Conservation (phyloP, 202 grass and related monocot species). For the Schoenoplectus tabernaemontani region DNA sequence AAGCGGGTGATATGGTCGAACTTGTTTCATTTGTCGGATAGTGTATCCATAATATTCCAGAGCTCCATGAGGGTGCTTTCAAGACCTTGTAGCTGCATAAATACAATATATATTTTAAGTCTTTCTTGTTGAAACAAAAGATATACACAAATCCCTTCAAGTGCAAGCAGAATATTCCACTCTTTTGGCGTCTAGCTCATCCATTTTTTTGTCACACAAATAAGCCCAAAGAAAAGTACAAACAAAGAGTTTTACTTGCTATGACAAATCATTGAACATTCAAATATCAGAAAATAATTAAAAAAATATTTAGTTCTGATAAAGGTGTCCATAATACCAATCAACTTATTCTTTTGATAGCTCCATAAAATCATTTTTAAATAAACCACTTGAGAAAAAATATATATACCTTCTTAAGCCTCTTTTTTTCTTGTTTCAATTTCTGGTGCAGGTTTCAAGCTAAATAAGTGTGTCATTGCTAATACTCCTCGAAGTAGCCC, state of each 20-base stretch:
- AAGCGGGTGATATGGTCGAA: conserved; percentile 63
- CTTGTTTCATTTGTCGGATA: conserved; percentile 41
- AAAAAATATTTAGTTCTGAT: too few relatives aligned
- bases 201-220: too few relatives aligned
- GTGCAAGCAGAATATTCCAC: neutral
- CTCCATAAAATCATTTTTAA: too few relatives aligned
- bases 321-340: too few relatives aligned
- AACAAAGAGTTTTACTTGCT: too few relatives aligned
- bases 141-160: too few relatives aligned
- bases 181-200: too few relatives aligned
- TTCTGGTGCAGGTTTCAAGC: conserved; percentile 37
- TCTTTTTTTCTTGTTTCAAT: conserved; percentile 73
- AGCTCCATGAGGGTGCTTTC: conserved; percentile 66
- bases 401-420: conserved; percentile 60
- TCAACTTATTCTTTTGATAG: too few relatives aligned
- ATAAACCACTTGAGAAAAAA: too few relatives aligned
- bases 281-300: too few relatives aligned
- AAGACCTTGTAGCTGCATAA: conserved; percentile 71
- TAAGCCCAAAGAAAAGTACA: too few relatives aligned
- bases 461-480: conserved; percentile 52
- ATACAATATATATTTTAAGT: conserved; percentile 1
- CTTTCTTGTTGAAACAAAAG: neutral
- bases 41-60: conserved; percentile 83
- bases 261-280: too few relatives aligned
- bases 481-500: conserved; percentile 38